Percentiles rank a stretch among this genome's conserved stretches.
Evolutionary conservation across 805 yeast species (phyloP).

Genomic region (Metschnikowia borealis): DNA sequence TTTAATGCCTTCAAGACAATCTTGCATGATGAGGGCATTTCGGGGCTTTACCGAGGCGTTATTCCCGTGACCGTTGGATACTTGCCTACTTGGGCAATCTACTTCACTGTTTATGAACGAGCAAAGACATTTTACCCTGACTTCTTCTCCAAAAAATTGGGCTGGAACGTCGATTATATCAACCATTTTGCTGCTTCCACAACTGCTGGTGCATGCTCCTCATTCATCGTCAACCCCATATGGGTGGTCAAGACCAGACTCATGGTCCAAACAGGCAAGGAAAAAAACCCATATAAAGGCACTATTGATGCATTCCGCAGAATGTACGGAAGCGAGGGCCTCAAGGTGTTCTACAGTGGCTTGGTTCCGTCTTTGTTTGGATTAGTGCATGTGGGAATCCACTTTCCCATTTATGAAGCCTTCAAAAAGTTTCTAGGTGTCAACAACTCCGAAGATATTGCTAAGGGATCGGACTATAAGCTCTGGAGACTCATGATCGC

Average conservation of each 20-base stretch:
- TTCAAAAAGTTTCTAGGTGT: conserved; percentile 44
- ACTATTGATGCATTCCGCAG: conserved; percentile 78
- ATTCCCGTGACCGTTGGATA: conserved; percentile 92
- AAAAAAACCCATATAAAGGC: conserved; percentile 54
- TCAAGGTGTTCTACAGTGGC: conserved; percentile 81
- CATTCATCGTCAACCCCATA: conserved; percentile 85
- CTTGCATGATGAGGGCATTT: conserved; percentile 68
- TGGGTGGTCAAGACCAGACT: conserved; percentile 97
- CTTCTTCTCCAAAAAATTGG: conserved; percentile 27
- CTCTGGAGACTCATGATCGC: conserved; percentile 46
- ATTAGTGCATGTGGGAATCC: conserved; percentile 88
- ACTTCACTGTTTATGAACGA: conserved; percentile 83
- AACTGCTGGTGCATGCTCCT: conserved; percentile 83
- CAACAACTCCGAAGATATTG: conserved; percentile 11
- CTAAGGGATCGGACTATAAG: conserved; percentile 9
- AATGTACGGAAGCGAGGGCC: conserved; percentile 79
- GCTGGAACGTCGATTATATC: conserved; percentile 22
- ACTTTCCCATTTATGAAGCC: conserved; percentile 89
- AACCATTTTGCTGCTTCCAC: conserved; percentile 62
- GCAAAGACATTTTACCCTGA: conserved; percentile 57
- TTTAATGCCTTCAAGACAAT: conserved; percentile 63
- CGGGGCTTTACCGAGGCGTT: conserved; percentile 85
- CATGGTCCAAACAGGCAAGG: conserved; percentile 71
- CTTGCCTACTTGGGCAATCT: conserved; percentile 96
- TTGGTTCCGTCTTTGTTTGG: conserved; percentile 88